These are phyloP conservation scores for Argentina anserina DNA, from an alignment of 306 rosid species.

Conservation along the genomic window DNA sequence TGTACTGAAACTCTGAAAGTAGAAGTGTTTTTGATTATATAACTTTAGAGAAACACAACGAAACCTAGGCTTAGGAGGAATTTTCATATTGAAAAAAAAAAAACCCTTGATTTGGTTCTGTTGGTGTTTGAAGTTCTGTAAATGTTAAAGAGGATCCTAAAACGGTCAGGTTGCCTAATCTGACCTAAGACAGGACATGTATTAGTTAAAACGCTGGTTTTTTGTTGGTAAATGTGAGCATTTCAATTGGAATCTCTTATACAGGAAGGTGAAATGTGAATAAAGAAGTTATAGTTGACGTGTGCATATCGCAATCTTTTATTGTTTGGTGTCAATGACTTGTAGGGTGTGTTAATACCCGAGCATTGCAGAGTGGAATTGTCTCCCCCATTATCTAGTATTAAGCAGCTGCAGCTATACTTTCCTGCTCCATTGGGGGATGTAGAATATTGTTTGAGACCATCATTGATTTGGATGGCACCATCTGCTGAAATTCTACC, in stretches of 20 bases:
- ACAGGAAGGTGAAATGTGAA: no score
- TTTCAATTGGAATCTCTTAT: not conserved
- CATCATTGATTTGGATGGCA: not conserved
- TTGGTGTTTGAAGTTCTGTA: not conserved
- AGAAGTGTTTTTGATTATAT: no score
- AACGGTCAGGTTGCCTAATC: not conserved
- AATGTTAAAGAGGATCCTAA: not conserved
- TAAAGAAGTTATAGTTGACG: not conserved
- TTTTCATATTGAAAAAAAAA: not conserved
- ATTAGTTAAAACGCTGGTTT: not conserved
- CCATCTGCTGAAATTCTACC: not conserved
- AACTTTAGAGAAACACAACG: no score
- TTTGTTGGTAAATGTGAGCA: not conserved
- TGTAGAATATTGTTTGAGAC: not conserved
- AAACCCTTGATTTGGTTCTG: not conserved
- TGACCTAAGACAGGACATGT: not conserved
- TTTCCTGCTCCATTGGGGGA: not conserved
- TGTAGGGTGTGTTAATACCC: not conserved
- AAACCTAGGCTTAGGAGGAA: not conserved
- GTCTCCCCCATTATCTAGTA: not conserved
- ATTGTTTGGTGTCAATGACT: not conserved
- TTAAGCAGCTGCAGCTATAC: not conserved
- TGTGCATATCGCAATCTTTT: not conserved
- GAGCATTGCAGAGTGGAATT: not conserved
- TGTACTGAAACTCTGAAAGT: no score